Evolutionary conservation across 2,329 filamentous ascomycete species (phyloP), one percentile per base, ranked within the genome.

Genomic region (Scedosporium minutisporum): DNA sequence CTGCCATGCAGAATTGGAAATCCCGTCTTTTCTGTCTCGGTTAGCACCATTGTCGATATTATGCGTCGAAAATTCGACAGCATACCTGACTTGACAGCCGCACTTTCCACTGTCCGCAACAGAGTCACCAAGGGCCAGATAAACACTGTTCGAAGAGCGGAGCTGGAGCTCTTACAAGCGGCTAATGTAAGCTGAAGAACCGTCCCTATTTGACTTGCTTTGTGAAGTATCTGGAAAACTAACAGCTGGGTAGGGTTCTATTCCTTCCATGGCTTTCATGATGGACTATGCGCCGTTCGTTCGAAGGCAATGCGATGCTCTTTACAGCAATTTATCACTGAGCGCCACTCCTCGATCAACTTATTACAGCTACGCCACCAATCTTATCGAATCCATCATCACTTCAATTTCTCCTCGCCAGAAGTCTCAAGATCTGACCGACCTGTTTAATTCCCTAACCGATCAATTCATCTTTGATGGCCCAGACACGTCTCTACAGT

Each of bases 121-220:
- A 73, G 71, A 14, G 69, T 79, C 59, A 68, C 68, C 33, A 69
- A 67, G n/a, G 75, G 75, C 7, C 69, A 68, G 51, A 71, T 79
- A 21, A 16, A 68, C 14, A 80, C 76, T 16, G 71, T 77, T 18
- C 76, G 82, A 14, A 76, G 75, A 57, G 69, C 82, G 1, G 82
- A 85, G 68, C 69, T 85, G 18, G 79, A 82, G 63, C 67, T 83
- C 4, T 73, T 84, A 60, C 74, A 79, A 62, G 75, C 74, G 12
- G 82, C 81, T 66, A 82, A 78, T 75, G 81, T 82, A 67, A 68
- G 74, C 48, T 27, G 27, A 16, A 58, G 16, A 27, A 9, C 16
- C 33, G 18, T 9, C 14, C 25, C 25, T 21, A 9, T 10, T 14
- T 53, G 6, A 14, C 2, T 10, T 29, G 6, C 16, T 14, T 2